Evolutionary conservation across 2,329 filamentous ascomycete genomes (phyloP).

Genomic region (Hansfordia pulvinata): DNA sequence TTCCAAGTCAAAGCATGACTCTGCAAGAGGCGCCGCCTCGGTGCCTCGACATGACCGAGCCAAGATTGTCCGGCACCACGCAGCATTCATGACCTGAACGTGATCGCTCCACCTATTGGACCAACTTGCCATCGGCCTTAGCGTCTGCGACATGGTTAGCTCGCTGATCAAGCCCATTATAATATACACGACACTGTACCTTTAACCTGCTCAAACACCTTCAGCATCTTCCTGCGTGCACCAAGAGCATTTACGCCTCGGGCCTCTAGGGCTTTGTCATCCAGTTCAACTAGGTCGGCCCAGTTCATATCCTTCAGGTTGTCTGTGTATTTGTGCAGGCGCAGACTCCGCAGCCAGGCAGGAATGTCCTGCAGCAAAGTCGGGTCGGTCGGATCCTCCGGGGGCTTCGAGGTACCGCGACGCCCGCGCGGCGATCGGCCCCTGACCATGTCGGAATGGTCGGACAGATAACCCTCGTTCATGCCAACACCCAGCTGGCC

Average conservation of each 20-base stretch:
- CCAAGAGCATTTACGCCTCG: conserved; percentile 91
- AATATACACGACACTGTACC: conserved; percentile 28
- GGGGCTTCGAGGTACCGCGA: conserved; percentile 89
- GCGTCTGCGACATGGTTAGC: conserved; percentile 40
- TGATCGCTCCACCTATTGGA: conserved; percentile 18
- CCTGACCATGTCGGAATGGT: conserved; percentile 82
- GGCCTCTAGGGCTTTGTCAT: conserved; percentile 85
- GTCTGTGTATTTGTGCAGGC: conserved; percentile 97
- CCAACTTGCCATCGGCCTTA: conserved; percentile 59
- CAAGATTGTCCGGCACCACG: too few relatives aligned
- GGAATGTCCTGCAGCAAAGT: conserved; percentile 87
- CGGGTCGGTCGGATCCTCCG: conserved; percentile 91
- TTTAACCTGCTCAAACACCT: conserved; percentile 96
- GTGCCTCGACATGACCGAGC: too few relatives aligned
- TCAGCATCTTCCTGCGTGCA: conserved; percentile 93
- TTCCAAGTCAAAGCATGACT: too few relatives aligned
- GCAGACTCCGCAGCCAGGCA: conserved; percentile 84
- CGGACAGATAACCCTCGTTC: conserved; percentile 84
- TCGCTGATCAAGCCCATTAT: neutral
- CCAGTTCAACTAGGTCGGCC: conserved; percentile 82
- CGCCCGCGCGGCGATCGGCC: conserved; percentile 87
- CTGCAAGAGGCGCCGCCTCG: too few relatives aligned
- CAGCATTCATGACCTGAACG: too few relatives aligned
- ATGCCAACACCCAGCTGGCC: conserved; percentile 56
- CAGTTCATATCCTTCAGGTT: conserved; percentile 96